Conservation (phyloP, 768 basidiomycete species). For the Russula compacta region DNA sequence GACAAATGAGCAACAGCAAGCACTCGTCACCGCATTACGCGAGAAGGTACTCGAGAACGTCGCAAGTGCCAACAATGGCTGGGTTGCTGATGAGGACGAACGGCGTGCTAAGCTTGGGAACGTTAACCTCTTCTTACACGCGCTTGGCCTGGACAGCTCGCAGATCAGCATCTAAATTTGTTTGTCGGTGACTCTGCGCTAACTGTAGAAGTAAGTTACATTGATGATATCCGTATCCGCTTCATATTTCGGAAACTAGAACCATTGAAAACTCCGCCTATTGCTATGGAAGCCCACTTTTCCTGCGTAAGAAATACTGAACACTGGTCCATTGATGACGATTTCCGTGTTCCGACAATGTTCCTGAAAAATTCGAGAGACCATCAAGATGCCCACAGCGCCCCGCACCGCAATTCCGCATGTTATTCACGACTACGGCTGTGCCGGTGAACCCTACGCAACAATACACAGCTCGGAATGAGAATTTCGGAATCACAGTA, state of each 20-base stretch:
- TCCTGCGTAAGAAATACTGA: background rate
- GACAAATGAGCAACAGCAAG: slow-evolving; percentile 77
- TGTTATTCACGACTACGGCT: background rate
- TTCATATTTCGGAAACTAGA: slow-evolving; percentile 14
- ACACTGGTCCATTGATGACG: background rate
- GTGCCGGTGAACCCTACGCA: background rate
- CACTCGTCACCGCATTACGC: slow-evolving; percentile 73
- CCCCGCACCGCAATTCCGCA: slow-evolving; percentile 3
- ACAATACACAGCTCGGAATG: background rate
- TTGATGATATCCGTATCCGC: slow-evolving; percentile 10
- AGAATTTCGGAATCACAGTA: background rate
- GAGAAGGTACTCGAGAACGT: slow-evolving; percentile 95
- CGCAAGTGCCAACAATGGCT: slow-evolving; percentile 65
- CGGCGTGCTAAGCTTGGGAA: slow-evolving; percentile 75
- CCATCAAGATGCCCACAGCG: background rate
- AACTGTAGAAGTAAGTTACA: slow-evolving; percentile 16
- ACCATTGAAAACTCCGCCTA: background rate
- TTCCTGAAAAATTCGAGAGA: background rate
- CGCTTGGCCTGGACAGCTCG: slow-evolving; percentile 63
- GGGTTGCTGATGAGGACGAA: slow-evolving; percentile 66
- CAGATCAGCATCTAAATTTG: slow-evolving; percentile 39
- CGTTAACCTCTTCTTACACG: slow-evolving; percentile 85
- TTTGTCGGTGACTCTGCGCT: slow-evolving; percentile 10
- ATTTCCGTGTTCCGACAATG: slow-evolving; percentile 1
- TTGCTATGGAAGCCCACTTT: background rate